Percentiles rank a stretch among this genome's conserved stretches.
These are phyloP conservation scores for Echria macrotheca DNA, from an alignment of 495 filamentous ascomycete genomes.

Conservation along the genomic window DNA sequence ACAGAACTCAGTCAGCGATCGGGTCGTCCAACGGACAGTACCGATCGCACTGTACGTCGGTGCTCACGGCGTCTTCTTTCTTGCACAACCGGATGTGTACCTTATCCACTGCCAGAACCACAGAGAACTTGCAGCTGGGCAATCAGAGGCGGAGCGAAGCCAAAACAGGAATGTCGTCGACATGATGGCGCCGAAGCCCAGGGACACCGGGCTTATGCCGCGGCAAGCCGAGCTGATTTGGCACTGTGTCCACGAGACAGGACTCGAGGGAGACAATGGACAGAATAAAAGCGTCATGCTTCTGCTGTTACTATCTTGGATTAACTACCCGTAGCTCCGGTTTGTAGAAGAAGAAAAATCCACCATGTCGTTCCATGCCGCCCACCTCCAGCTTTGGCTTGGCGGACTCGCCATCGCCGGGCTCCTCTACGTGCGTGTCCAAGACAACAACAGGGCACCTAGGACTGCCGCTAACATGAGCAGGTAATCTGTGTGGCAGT, in stretches of 20 bases:
- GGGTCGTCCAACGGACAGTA: too few species aligned
- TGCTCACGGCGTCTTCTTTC: too few species aligned
- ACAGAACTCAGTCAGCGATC: too few species aligned
- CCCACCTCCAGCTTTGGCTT: constrained; percentile 29
- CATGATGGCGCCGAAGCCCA: constrained; percentile 17
- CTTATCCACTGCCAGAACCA: too few species aligned
- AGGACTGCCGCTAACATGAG: too few species aligned
- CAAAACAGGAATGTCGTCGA: constrained; percentile 21
- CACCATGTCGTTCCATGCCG: constrained; percentile 22
- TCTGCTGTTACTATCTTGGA: too few species aligned
- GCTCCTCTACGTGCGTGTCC: constrained; percentile 21
- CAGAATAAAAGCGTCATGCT: too few species aligned
- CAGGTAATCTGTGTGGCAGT: constrained; percentile 31
- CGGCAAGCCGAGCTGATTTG: constrained; percentile 18
- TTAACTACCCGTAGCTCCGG: background rate
- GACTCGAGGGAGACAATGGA: background rate
- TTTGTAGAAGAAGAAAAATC: background rate
- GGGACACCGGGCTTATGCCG: constrained; percentile 18
- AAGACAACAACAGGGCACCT: too few species aligned
- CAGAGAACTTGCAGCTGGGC: too few species aligned
- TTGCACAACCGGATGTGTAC: too few species aligned
- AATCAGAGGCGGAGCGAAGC: background rate
- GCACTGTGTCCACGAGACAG: background rate
- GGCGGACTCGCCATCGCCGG: constrained; percentile 14
- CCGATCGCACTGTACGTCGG: too few species aligned